These are phyloP conservation scores for Exserohilum turcica DNA, from an alignment of 2,329 filamentous ascomycete genomes.

Conservation along the genomic window DNA sequence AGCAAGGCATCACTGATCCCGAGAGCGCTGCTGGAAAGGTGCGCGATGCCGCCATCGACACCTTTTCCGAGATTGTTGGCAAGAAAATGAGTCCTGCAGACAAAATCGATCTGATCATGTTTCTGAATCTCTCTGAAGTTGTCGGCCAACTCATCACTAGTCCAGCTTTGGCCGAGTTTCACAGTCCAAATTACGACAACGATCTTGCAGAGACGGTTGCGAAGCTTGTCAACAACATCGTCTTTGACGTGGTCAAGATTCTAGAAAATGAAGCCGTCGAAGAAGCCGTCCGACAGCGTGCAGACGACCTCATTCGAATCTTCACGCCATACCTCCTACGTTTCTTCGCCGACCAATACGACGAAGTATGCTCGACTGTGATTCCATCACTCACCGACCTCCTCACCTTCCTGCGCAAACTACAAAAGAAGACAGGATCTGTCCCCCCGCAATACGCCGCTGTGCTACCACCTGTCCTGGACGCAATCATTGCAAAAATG, in stretches of 20 bases:
- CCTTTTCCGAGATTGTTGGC: slow-evolving; percentile 91
- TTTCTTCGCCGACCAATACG: slow-evolving; percentile 97
- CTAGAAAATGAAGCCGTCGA: slow-evolving; percentile 72
- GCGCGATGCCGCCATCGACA: slow-evolving; percentile 88
- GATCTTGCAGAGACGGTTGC: slow-evolving; percentile 94
- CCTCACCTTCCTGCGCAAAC: slow-evolving; percentile 85
- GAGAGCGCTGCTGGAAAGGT: slow-evolving; percentile 71
- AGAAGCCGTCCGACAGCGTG: slow-evolving; percentile 70
- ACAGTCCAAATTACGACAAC: slow-evolving; percentile 87
- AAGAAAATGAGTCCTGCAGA: slow-evolving; percentile 97
- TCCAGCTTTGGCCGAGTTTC: slow-evolving; percentile 76
- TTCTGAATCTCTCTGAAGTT: slow-evolving; percentile 85
- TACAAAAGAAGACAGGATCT: slow-evolving; percentile 65
- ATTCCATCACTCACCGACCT: slow-evolving; percentile 93
- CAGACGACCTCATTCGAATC: slow-evolving; percentile 78
- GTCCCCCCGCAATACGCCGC: slow-evolving; percentile 76
- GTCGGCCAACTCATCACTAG: slow-evolving; percentile 84
- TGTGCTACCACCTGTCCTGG: slow-evolving; percentile 85
- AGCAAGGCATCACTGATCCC: slow-evolving; percentile 62
- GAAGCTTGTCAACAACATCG: slow-evolving; percentile 89
- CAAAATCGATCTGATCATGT: slow-evolving; percentile 91
- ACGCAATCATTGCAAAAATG: slow-evolving; percentile 95
- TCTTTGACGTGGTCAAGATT: slow-evolving; percentile 84
- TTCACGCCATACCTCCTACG: slow-evolving; percentile 88
- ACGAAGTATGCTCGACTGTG: slow-evolving; percentile 95